phyloP scores from a whole-genome alignment of 2,329 filamentous ascomycete species.

The Diaporthe citrichinensis region DNA sequence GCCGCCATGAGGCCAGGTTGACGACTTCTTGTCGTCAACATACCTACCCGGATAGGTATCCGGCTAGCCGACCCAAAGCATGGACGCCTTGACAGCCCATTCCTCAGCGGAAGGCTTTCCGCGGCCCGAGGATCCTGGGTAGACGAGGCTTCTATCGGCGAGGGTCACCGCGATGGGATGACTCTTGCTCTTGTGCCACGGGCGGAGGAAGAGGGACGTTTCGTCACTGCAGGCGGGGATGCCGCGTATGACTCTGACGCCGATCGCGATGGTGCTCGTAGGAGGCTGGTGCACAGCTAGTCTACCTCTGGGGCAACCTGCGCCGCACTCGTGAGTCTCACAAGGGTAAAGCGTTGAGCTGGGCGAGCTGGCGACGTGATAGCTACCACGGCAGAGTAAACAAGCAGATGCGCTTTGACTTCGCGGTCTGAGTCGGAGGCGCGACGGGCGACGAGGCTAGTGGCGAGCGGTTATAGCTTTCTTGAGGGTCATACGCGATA shows the following conservation, averaged over 20 bases:
- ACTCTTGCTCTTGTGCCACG: no score
- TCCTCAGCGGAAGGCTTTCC: neutral
- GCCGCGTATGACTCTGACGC: neutral
- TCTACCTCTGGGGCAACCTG: no score
- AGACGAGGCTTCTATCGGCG: slow-evolving; percentile 8
- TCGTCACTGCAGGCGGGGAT: neutral
- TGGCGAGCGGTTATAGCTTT: neutral
- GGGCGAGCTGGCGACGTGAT: neutral
- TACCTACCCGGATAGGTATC: neutral
- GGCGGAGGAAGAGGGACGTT: neutral
- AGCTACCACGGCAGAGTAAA: slow-evolving; percentile 5
- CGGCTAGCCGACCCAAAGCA: neutral
- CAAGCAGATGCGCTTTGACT: slow-evolving; percentile 8
- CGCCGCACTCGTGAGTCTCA: neutral
- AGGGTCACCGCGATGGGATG: neutral
- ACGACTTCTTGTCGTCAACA: neutral
- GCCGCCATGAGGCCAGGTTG: neutral
- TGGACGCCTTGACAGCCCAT: neutral
- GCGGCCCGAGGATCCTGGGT: neutral
- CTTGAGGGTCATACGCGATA: neutral
- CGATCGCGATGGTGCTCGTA: neutral
- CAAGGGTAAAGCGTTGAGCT: neutral
- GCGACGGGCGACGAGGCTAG: neutral
- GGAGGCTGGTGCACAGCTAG: neutral
- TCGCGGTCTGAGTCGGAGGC: neutral